phyloP scores from a whole-genome alignment of 2,329 filamentous ascomycete genomes.

The Phyllosticta paracitricarpa region DNA sequence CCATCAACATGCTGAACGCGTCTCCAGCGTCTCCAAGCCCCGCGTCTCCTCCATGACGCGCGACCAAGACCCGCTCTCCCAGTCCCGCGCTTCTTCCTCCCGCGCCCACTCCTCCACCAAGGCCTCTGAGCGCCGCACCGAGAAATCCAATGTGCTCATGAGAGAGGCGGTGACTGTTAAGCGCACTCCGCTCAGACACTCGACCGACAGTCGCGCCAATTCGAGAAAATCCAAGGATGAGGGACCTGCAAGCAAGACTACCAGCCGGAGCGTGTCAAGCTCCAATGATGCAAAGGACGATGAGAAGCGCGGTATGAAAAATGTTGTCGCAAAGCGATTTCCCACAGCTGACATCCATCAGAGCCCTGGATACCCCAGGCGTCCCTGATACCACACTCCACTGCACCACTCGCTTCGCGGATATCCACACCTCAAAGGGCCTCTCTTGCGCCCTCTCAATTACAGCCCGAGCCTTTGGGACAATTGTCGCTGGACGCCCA shows the following conservation, averaged over 20 bases:
- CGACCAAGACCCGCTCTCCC: slow-evolving; percentile 8
- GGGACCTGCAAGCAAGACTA: background rate
- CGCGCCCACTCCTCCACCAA: slow-evolving; percentile 4
- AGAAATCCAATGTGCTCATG: slow-evolving; percentile 7
- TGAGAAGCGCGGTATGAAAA: background rate
- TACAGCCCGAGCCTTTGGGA: slow-evolving; percentile 58
- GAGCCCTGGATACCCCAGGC: slow-evolving; percentile 70
- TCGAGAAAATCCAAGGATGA: slow-evolving; percentile 21
- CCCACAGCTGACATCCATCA: slow-evolving; percentile 9
- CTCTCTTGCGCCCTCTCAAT: slow-evolving; percentile 56
- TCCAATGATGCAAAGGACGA: slow-evolving; percentile 8
- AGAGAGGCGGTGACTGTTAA: slow-evolving; percentile 5
- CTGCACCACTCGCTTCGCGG: slow-evolving; percentile 62
- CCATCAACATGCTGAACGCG: slow-evolving; percentile 22
- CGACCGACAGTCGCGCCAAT: slow-evolving; percentile 23
- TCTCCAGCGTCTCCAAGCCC: slow-evolving; percentile 24
- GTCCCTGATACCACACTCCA: slow-evolving; percentile 58
- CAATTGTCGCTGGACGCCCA: slow-evolving; percentile 71
- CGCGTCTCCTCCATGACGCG: slow-evolving; percentile 22
- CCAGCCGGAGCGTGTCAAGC: background rate
- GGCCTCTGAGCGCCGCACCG: slow-evolving; percentile 6
- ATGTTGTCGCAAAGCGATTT: background rate
- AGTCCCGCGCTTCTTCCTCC: slow-evolving; percentile 1
- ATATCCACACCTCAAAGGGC: slow-evolving; percentile 52
- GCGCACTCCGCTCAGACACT: slow-evolving; percentile 27